Evolutionary conservation across 495 filamentous ascomycete genomes (phyloP).

Genomic region (Diplogelasinospora grovesii): DNA sequence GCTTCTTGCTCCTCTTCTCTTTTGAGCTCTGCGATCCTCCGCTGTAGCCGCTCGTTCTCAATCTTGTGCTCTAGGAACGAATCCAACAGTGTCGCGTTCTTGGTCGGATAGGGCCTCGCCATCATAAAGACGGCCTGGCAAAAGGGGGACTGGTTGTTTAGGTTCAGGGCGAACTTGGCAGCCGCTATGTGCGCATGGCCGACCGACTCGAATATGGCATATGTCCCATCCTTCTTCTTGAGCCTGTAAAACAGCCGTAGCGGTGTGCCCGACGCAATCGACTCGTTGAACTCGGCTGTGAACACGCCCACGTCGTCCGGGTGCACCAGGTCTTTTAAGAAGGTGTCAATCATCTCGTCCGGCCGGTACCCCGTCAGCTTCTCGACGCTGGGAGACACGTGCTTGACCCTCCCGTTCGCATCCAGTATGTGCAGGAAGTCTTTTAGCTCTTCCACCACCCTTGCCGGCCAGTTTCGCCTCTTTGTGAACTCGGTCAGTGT

Average conservation of each 20-base stretch:
- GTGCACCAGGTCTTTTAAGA: conserved; percentile 76
- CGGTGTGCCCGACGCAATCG: conserved; percentile 70
- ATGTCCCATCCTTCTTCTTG: conserved; percentile 64
- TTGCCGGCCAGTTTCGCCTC: conserved; percentile 81
- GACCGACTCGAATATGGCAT: conserved; percentile 77
- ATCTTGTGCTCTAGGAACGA: conserved; percentile 97
- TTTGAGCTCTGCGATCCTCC: conserved; percentile 77
- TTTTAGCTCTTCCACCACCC: conserved; percentile 81
- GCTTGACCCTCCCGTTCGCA: conserved; percentile 73
- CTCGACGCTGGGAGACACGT: conserved; percentile 74
- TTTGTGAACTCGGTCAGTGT: conserved; percentile 77
- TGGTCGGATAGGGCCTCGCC: conserved; percentile 84
- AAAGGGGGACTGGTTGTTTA: conserved; percentile 55
- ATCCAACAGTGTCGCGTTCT: conserved; percentile 76
- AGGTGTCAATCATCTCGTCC: conserved; percentile 63
- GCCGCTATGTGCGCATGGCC: conserved; percentile 85
- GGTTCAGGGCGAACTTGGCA: conserved; percentile 57
- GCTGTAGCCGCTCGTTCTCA: conserved; percentile 83
- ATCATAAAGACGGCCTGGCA: conserved; percentile 93
- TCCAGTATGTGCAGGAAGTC: conserved; percentile 86
- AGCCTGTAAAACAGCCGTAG: conserved; percentile 89
- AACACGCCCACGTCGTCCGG: conserved; percentile 83
- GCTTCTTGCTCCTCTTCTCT: conserved; percentile 79
- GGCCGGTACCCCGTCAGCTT: conserved; percentile 69
- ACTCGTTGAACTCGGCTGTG: conserved; percentile 83